These are phyloP conservation scores for Conringia planisiliqua DNA, from an alignment of 345 rosid genomes.

Conservation along the genomic window DNA sequence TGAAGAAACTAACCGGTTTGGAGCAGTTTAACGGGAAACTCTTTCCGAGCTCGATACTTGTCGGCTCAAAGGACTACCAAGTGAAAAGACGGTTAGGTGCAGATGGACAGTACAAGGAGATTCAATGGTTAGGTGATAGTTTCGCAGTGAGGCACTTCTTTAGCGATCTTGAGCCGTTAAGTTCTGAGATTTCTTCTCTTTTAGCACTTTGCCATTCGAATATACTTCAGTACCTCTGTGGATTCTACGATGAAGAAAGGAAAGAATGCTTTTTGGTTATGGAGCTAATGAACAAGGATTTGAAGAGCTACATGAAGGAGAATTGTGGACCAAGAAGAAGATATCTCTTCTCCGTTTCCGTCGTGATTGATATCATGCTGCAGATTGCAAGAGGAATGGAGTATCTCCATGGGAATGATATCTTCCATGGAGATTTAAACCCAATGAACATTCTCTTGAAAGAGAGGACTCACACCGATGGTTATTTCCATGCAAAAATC, in stretches of 20 bases:
- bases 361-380: slow-evolving; percentile 71
- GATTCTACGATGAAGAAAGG: slow-evolving; percentile 71
- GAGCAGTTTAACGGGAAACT: slow-evolving; percentile 44
- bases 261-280: slow-evolving; percentile 66
- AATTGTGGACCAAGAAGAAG: slow-evolving; percentile 57
- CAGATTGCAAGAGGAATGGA: slow-evolving; percentile 95
- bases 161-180: slow-evolving; percentile 49
- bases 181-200: slow-evolving; percentile 53
- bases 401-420: slow-evolving; percentile 61
- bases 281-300: slow-evolving; percentile 80
- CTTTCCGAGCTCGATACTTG: slow-evolving; percentile 57
- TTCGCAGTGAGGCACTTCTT: slow-evolving; percentile 60
- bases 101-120: slow-evolving; percentile 68
- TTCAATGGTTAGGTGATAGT: slow-evolving; percentile 78
- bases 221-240: slow-evolving; percentile 63
- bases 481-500: slow-evolving; percentile 70
- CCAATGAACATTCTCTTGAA: slow-evolving; percentile 60
- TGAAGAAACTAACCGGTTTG: slow-evolving; percentile 52
- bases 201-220: slow-evolving; percentile 80
- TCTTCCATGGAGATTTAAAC: slow-evolving; percentile 70
- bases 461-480: slow-evolving; percentile 59
- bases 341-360: slow-evolving; percentile 47
- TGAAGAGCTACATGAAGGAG: slow-evolving; percentile 60
- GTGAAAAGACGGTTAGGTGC: slow-evolving; percentile 57
- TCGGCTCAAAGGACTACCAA: slow-evolving; percentile 60